Evolutionary conservation across 805 yeast species (phyloP).

Genomic region (Jamesozyma piceae): DNA sequence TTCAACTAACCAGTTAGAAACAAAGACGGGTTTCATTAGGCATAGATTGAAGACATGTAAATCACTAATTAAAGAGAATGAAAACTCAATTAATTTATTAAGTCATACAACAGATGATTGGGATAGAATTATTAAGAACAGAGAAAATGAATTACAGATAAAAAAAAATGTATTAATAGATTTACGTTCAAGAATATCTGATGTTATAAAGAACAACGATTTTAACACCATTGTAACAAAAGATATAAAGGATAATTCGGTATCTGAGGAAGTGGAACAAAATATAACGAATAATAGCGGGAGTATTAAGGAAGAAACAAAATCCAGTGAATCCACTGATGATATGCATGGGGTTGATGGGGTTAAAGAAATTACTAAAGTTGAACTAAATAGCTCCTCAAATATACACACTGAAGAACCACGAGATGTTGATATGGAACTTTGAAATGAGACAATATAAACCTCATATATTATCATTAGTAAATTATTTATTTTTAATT

Average conservation of each 20-base stretch:
- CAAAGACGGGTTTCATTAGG: conserved; percentile 25
- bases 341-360: too few relatives aligned
- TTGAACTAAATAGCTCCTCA: too few relatives aligned
- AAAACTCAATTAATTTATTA: conserved; percentile 18
- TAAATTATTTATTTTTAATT: too few relatives aligned
- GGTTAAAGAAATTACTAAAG: too few relatives aligned
- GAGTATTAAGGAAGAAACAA: too few relatives aligned
- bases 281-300: too few relatives aligned
- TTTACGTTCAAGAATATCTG: conserved; percentile 9
- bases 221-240: not conserved
- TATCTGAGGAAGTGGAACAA: not conserved
- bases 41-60: conserved; percentile 27
- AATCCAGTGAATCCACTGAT: too few relatives aligned
- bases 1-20: conserved; percentile 24
- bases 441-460: too few relatives aligned
- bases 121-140: conserved; percentile 17
- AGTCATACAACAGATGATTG: conserved; percentile 25
- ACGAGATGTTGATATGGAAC: too few relatives aligned
- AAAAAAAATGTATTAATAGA: conserved; percentile 15
- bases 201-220: not conserved
- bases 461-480: too few relatives aligned
- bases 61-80: conserved; percentile 23
- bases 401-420: too few relatives aligned
- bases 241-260: not conserved
- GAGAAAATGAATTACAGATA: conserved; percentile 19